These are phyloP conservation scores for Podaxis sp. DNA, from an alignment of 768 basidiomycete genomes.

Conservation along the genomic window DNA sequence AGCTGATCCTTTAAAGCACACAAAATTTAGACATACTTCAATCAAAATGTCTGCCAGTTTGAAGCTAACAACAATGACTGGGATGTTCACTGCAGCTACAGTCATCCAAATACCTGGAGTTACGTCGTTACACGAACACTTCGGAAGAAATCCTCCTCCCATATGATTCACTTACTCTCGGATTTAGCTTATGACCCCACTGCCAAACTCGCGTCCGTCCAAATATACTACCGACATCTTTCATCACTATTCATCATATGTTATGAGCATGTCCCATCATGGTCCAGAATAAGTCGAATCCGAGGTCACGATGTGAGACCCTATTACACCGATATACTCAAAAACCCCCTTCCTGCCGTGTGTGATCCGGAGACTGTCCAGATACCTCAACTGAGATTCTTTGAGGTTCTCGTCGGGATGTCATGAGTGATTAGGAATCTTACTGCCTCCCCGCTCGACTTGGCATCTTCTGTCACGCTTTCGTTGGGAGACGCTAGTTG, in stretches of 20 bases:
- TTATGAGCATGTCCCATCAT: neutral
- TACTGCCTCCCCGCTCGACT: neutral
- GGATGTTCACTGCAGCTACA: neutral
- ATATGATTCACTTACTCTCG: neutral
- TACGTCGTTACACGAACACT: slow-evolving; percentile 6
- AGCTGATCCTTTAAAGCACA: neutral
- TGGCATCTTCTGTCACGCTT: neutral
- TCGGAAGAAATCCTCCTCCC: neutral
- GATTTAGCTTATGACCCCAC: neutral
- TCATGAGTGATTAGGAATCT: neutral
- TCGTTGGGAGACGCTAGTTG: neutral
- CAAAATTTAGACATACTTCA: neutral
- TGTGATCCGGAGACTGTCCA: slow-evolving; percentile 11
- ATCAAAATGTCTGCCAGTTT: neutral
- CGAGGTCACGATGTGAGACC: neutral
- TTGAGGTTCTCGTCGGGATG: neutral
- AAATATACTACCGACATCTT: neutral
- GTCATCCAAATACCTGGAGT: neutral
- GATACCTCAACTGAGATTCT: neutral
- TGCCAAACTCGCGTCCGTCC: slow-evolving; percentile 2
- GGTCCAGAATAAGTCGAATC: neutral
- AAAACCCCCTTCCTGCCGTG: neutral
- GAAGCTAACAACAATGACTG: neutral
- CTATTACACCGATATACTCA: slow-evolving; percentile 2
- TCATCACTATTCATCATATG: slow-evolving; percentile 7